These are phyloP conservation scores for Aspergillaceae sp. DNA, from an alignment of 2,329 filamentous ascomycete species.

Conservation along the genomic window DNA sequence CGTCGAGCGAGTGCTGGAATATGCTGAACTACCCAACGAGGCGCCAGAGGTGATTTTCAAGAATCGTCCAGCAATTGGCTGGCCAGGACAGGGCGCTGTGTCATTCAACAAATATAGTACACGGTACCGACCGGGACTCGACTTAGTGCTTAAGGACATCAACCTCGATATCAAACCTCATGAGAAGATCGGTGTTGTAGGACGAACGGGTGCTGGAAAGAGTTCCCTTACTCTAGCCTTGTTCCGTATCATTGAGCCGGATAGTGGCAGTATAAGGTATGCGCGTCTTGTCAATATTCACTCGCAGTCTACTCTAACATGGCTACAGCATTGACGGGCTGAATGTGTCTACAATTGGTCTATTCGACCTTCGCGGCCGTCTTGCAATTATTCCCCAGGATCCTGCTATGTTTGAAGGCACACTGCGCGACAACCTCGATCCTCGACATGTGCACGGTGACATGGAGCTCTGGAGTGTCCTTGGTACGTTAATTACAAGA, in stretches of 20 bases:
- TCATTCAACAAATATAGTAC: conserved; percentile 92
- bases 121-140: conserved; percentile 79
- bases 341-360: conserved; percentile 81
- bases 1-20: conserved; percentile 94
- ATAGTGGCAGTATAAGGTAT: conserved; percentile 62
- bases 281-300: conserved; percentile 5
- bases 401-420: conserved; percentile 89
- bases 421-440: conserved; percentile 88
- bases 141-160: conserved; percentile 88
- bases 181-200: conserved; percentile 97
- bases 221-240: conserved; percentile 85
- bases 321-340: conserved; percentile 66
- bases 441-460: conserved; percentile 93
- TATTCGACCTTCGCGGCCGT: conserved; percentile 78
- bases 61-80: conserved; percentile 76
- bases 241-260: conserved; percentile 91
- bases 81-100: conserved; percentile 83
- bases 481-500: conserved; percentile 53
- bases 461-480: conserved; percentile 90
- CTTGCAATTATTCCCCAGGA: conserved; percentile 97
- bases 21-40: conserved; percentile 82
- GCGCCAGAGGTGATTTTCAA: conserved; percentile 88
- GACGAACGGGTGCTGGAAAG: conserved; percentile 91
- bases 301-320: conserved; percentile 10
- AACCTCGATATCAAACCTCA: conserved; percentile 86